Conservation (phyloP, 1,139 yeast species). For the Candida pseudoviswanathii region DNA sequence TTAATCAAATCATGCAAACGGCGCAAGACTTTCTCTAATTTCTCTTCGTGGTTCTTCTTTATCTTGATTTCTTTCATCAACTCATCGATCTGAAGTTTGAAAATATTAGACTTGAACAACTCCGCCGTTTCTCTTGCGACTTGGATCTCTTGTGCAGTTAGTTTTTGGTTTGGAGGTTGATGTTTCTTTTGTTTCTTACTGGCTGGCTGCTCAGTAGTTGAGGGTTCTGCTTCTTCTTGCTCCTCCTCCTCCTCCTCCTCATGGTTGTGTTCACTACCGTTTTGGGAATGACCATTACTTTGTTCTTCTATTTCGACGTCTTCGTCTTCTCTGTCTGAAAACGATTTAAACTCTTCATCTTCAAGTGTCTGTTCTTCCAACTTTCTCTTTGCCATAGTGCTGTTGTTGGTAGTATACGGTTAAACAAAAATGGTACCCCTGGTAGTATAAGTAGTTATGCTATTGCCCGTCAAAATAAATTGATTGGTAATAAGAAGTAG, state of each 20-base stretch:
- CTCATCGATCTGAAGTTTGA: constrained; percentile 93
- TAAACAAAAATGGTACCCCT: not conserved
- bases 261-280: constrained; percentile 9
- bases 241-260: constrained; percentile 16
- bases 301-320: constrained; percentile 1
- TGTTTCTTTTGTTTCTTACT: constrained; percentile 35
- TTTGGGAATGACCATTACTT: constrained; percentile 16
- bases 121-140: constrained; percentile 93
- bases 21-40: constrained; percentile 77
- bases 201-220: constrained; percentile 21
- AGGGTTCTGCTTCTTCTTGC: constrained; percentile 16
- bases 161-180: constrained; percentile 24
- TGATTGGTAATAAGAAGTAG: constrained; percentile 2
- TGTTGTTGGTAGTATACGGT: not conserved
- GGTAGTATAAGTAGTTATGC: not conserved
- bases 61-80: constrained; percentile 75
- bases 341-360: constrained; percentile 16
- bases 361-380: constrained; percentile 18
- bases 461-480: constrained; percentile 5
- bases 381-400: constrained; percentile 36
- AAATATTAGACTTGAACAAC: constrained; percentile 88
- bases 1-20: constrained; percentile 71
- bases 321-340: constrained; percentile 12
- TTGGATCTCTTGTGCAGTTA: constrained; percentile 84
- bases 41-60: constrained; percentile 65